Evolutionary conservation across 345 rosid genomes (phyloP), one percentile per base, ranked within the genome.

Genomic region (Anastatica hierochuntica): DNA sequence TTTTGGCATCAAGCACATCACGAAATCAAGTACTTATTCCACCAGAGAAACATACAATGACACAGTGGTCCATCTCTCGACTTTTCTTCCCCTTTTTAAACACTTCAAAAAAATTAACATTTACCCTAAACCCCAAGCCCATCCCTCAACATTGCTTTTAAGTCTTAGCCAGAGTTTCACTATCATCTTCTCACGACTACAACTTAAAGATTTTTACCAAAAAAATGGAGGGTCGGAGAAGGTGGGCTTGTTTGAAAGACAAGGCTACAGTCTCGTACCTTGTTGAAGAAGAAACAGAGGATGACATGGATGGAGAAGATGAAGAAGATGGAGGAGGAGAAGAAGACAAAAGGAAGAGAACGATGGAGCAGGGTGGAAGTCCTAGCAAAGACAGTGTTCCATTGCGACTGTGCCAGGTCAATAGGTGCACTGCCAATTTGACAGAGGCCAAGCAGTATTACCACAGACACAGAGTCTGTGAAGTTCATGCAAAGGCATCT

Each of bases 381-480:
- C 41, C 62, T 2, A 59, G 54, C 26, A 52, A 20, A 3, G 66
- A 59, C 34, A 74, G 70, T 31, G 57, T 45, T 44, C 60, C 77
- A 20, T 60, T 10, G 0, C 78, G 88, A 14, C 57, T 62, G 56
- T 90, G 97, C 70, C 79, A 77, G 49, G 95, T 74, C 6, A 90
- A 82, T 62, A 70, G 70, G 33, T 90, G 97, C 34, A 77, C 83
- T n/a, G 71, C 71, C 16, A 76, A 82, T 61, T 59, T 90, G 49
- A 69, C 68, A 0, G 85, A 75, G 3, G 90, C 85, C 24, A 86
- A 77, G 67, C 80, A 78, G 65, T 84, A 90, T 70, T 81, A 84
- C 75, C 71, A 83, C 54, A 74, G 94, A 53, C 97, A 86, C 67
- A 86, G 63, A 78, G 97, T 90, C 36, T 90, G 95, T 43, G 95